Conservation (phyloP, 148 eudicot species). For the Spergularia bocconei region DNA sequence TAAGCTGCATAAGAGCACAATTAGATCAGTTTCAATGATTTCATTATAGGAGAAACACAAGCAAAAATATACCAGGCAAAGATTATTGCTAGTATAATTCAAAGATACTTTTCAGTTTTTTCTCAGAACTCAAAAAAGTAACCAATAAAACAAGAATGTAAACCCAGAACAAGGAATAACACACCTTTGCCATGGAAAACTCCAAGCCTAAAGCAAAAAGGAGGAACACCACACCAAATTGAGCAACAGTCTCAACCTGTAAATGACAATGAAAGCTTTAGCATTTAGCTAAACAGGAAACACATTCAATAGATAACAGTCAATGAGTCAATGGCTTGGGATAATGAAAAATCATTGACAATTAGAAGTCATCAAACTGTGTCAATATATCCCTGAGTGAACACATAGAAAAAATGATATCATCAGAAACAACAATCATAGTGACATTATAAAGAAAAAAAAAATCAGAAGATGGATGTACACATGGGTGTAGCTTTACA, state of each 20-base stretch:
- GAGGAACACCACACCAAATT: slow-evolving; percentile 98
- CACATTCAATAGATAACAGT: not conserved
- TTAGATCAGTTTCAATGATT: slow-evolving; percentile 9
- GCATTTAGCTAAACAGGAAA: not conserved
- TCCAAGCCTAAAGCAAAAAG: slow-evolving; percentile 97
- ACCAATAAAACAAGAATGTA: not conserved
- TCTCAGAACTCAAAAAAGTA: not conserved
- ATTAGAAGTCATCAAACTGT: not conserved
- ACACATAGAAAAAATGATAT: not conserved
- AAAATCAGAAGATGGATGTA: not conserved
- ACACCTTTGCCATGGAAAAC: slow-evolving; percentile 89
- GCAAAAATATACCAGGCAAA: not conserved
- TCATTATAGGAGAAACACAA: too few species aligned
- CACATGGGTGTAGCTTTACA: not conserved
- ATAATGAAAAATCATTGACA: not conserved
- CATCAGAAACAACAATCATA: not conserved
- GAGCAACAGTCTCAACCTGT: slow-evolving; percentile 99
- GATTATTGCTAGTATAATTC: not conserved
- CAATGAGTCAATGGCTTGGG: not conserved
- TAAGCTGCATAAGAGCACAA: slow-evolving; percentile 55
- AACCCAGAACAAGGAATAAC: not conserved
- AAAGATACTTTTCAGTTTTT: not conserved
- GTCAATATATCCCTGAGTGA: not conserved
- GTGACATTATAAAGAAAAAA: not conserved
- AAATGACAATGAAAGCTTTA: slow-evolving; percentile 22